These are phyloP conservation scores for Pterocarpus santalinus DNA, from an alignment of 306 rosid genomes.

Conservation along the genomic window DNA sequence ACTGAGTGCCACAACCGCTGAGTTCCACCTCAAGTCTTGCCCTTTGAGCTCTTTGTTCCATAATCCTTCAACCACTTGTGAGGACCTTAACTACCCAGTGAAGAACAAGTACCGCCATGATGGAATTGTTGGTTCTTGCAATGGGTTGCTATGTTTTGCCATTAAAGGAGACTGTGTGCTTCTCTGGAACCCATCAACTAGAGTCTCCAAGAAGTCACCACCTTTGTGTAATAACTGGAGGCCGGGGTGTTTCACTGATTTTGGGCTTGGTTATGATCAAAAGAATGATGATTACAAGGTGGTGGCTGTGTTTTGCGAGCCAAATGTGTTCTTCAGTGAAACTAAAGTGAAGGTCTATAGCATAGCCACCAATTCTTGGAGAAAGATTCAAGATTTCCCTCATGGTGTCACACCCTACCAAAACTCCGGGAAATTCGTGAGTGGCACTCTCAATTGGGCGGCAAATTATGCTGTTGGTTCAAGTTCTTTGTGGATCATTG, in stretches of 20 bases:
- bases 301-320: constrained; percentile 60
- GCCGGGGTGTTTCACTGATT: constrained; percentile 58
- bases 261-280: constrained; percentile 64
- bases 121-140: constrained; percentile 60
- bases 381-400: constrained; percentile 61
- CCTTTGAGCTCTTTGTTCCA: constrained; percentile 46
- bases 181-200: constrained; percentile 60
- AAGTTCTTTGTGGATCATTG: constrained; percentile 51
- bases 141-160: constrained; percentile 60
- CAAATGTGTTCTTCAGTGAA: constrained; percentile 46
- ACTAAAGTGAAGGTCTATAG: constrained; percentile 55
- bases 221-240: constrained; percentile 61
- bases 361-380: constrained; percentile 49
- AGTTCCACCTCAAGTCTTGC: constrained; percentile 57
- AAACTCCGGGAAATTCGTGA: constrained; percentile 56
- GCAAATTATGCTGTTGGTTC: constrained; percentile 38
- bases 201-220: constrained; percentile 58
- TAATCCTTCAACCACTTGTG: constrained; percentile 40
- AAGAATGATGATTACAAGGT: constrained; percentile 54
- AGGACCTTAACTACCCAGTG: constrained; percentile 55
- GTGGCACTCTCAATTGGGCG: constrained; percentile 60
- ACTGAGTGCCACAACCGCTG: constrained; percentile 55
- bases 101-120: constrained; percentile 59
- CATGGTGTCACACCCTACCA: constrained; percentile 50
- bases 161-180: constrained; percentile 59